Conservation (phyloP, 805 yeast genomes). For the Limtongia smithiae region DNA sequence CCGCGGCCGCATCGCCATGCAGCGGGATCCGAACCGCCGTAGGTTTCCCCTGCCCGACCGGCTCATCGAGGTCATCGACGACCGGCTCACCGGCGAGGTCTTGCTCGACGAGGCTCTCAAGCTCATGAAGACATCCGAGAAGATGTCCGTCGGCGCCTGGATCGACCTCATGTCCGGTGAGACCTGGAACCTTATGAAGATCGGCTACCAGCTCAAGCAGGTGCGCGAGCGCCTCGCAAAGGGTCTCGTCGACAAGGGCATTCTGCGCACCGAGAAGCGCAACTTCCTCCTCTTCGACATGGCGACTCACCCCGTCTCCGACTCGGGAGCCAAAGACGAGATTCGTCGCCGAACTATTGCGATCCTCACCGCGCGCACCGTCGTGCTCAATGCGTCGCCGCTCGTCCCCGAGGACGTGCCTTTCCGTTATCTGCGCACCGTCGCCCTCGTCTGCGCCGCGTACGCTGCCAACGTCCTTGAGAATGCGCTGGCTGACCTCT, state of each 20-base stretch:
- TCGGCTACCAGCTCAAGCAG: slow-evolving; percentile 92
- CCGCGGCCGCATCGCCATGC: slow-evolving; percentile 81
- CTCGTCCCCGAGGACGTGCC: slow-evolving; percentile 68
- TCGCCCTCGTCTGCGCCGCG: slow-evolving; percentile 80
- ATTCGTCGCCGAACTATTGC: slow-evolving; percentile 68
- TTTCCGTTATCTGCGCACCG: slow-evolving; percentile 68
- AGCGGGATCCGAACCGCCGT: slow-evolving; percentile 88
- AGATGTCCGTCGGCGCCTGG: slow-evolving; percentile 82
- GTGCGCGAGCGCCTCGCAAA: slow-evolving; percentile 95
- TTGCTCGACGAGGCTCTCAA: slow-evolving; percentile 89
- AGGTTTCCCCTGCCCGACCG: slow-evolving; percentile 86
- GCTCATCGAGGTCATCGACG: slow-evolving; percentile 79
- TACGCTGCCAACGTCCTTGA: slow-evolving; percentile 96
- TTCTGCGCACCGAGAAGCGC: slow-evolving; percentile 90
- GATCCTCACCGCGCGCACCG: slow-evolving; percentile 67
- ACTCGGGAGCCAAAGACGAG: slow-evolving; percentile 76
- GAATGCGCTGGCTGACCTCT: slow-evolving; percentile 66
- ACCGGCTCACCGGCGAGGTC: slow-evolving; percentile 88
- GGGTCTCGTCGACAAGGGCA: slow-evolving; percentile 95
- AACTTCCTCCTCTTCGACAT: slow-evolving; percentile 92
- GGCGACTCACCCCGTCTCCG: slow-evolving; percentile 98
- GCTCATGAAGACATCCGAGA: slow-evolving; percentile 80
- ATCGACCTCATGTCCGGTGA: slow-evolving; percentile 88
- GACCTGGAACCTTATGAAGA: slow-evolving; percentile 95
- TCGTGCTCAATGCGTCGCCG: slow-evolving; percentile 47